A percentile compares a stretch with the other conserved stretches of the same genome.
These are phyloP conservation scores for Neltuma alba DNA, from an alignment of 306 rosid genomes.

Conservation along the genomic window DNA sequence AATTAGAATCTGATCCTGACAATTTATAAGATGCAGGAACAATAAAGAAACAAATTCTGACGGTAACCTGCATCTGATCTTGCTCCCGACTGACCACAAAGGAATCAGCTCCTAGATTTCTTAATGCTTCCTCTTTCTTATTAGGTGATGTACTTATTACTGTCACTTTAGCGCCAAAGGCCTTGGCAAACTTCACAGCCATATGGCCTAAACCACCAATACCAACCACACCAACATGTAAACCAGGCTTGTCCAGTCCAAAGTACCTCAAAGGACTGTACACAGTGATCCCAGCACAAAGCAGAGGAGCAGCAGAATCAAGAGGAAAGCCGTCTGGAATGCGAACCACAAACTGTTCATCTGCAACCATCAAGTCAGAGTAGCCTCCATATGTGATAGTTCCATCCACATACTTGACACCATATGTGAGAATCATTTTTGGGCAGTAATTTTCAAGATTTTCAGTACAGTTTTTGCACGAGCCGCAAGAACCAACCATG, in stretches of 20 bases:
- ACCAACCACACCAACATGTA: conserved; percentile 39
- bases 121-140: conserved; percentile 40
- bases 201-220: no score
- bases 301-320: no score
- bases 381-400: conserved; percentile 38
- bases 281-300: conserved; percentile 31
- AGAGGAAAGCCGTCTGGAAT: no score
- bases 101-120: conserved; percentile 41
- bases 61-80: conserved; percentile 40
- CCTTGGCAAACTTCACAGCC: no score
- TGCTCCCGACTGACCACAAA: conserved; percentile 13
- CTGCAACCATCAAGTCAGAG: conserved; percentile 12
- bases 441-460: conserved; percentile 40
- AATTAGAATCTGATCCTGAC: not conserved
- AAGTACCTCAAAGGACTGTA: conserved; percentile 44
- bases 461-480: conserved; percentile 26
- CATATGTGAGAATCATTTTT: conserved; percentile 20
- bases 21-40: not conserved
- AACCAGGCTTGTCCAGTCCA: conserved; percentile 35
- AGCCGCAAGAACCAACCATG: conserved; percentile 37
- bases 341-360: no score
- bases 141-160: conserved; percentile 45
- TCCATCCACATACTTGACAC: conserved; percentile 21
- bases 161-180: not conserved
- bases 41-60: no score